These are phyloP conservation scores for Penicillium ochrochloron DNA, from an alignment of 495 filamentous ascomycete species.

Conservation along the genomic window DNA sequence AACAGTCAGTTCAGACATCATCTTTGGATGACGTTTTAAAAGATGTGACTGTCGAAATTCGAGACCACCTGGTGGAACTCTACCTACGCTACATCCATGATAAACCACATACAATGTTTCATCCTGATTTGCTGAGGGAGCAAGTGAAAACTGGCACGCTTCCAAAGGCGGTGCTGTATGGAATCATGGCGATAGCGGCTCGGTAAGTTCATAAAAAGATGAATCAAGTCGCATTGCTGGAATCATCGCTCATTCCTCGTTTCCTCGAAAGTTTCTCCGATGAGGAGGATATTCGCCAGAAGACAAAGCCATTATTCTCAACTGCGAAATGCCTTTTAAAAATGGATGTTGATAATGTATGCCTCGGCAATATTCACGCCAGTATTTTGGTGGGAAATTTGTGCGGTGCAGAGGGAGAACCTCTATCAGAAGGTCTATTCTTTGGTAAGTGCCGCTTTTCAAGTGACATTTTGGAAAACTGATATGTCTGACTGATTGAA, in stretches of 20 bases:
- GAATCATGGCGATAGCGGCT: background rate
- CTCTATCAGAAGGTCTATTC: constrained; percentile 9
- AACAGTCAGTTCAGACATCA: background rate
- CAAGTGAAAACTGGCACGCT: background rate
- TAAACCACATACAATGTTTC: background rate
- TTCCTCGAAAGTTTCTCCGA: background rate
- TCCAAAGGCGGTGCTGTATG: background rate
- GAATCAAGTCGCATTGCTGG: background rate
- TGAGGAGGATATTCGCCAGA: background rate
- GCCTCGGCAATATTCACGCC: background rate
- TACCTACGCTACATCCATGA: constrained; percentile 1
- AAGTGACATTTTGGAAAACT: background rate
- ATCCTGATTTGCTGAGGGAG: background rate
- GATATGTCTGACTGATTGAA: background rate
- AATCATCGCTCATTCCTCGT: background rate
- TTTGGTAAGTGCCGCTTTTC: constrained; percentile 19
- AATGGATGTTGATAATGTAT: background rate
- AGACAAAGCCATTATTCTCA: background rate
- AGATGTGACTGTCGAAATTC: background rate
- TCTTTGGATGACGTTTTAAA: background rate
- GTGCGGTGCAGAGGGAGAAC: background rate
- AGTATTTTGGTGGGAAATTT: background rate
- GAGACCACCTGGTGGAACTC: background rate
- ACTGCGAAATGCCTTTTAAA: background rate
- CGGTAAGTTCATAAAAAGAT: background rate